Conservation (phyloP, 2,329 filamentous ascomycete species). For the Colletotrichum eremochloae region DNA sequence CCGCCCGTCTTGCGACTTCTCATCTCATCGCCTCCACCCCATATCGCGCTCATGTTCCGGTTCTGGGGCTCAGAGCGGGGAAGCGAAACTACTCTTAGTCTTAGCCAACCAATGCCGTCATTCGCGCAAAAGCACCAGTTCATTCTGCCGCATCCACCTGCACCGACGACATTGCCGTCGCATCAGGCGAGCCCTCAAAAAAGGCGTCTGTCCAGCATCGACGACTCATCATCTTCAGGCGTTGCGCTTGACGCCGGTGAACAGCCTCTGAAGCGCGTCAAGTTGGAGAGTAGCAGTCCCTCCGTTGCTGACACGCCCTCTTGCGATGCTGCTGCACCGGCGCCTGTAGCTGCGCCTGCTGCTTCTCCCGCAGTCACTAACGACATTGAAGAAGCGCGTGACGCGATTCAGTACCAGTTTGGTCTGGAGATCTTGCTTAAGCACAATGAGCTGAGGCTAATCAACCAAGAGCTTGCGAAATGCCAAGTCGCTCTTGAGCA, state of each 20-base stretch:
- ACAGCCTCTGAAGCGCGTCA: slow-evolving; percentile 57
- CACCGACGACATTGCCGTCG: slow-evolving; percentile 43
- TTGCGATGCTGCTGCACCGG: slow-evolving; percentile 37
- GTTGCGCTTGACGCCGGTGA: slow-evolving; percentile 46
- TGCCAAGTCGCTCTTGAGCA: slow-evolving; percentile 95
- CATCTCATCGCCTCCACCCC: slow-evolving; percentile 46
- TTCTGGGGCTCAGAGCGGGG: slow-evolving; percentile 72
- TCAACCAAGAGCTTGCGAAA: slow-evolving; percentile 96
- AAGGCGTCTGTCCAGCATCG: slow-evolving; percentile 55
- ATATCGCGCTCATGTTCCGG: slow-evolving; percentile 70
- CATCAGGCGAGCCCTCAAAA: slow-evolving; percentile 53
- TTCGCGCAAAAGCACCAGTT: slow-evolving; percentile 51
- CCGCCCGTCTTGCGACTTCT: slow-evolving; percentile 34
- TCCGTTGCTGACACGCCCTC: slow-evolving; percentile 25
- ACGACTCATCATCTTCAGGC: slow-evolving; percentile 45
- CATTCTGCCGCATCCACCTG: slow-evolving; percentile 48
- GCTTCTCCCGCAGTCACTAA: slow-evolving; percentile 39
- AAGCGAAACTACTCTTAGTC: slow-evolving; percentile 65
- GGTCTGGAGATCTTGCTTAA: slow-evolving; percentile 93
- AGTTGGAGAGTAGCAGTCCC: slow-evolving; percentile 45
- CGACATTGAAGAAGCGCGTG: slow-evolving; percentile 69
- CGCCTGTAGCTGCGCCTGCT: slow-evolving; percentile 37
- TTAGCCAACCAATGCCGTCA: slow-evolving; percentile 57
- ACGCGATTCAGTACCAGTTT: slow-evolving; percentile 87
- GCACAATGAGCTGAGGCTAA: slow-evolving; percentile 92